phyloP scores from a whole-genome alignment of 2,329 filamentous ascomycete species.

The Juglanconis oblonga region DNA sequence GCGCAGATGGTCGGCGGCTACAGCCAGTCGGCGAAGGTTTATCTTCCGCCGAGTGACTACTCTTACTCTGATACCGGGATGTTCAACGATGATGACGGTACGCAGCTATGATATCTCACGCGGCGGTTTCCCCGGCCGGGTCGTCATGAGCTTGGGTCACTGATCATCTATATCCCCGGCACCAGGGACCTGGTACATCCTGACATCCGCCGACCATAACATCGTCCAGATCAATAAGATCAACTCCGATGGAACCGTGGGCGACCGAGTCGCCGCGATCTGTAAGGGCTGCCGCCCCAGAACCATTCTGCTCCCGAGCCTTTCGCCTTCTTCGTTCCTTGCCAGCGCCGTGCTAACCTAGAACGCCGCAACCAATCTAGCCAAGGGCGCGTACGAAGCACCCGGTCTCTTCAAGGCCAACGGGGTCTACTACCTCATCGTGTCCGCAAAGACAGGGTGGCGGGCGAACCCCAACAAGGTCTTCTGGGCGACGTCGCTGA shows the following conservation, averaged over 20 bases:
- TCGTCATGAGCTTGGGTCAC: not conserved
- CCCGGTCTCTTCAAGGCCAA: conserved; percentile 32
- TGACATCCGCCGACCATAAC: conserved; percentile 39
- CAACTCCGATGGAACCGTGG: conserved; percentile 34
- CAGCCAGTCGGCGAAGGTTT: conserved; percentile 28
- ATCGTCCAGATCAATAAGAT: conserved; percentile 37
- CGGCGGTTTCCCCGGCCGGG: not conserved
- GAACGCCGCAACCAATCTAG: conserved; percentile 16
- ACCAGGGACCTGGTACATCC: conserved; percentile 34
- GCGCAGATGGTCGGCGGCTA: conserved; percentile 30
- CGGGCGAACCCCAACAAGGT: conserved; percentile 35
- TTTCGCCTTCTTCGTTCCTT: not conserved
- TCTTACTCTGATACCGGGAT: conserved; percentile 39
- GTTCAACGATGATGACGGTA: conserved; percentile 31
- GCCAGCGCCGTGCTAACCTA: not conserved
- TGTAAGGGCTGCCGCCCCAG: conserved; percentile 18
- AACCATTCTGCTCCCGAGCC: not conserved
- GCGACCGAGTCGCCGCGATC: conserved; percentile 27
- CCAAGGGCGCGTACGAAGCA: conserved; percentile 32
- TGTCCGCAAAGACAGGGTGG: conserved; percentile 35
- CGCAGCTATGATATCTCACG: not conserved
- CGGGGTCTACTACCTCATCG: conserved; percentile 34
- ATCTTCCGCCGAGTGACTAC: conserved; percentile 35
- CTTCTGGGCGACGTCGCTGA: conserved; percentile 30
- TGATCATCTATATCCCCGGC: not conserved